phyloP scores from a whole-genome alignment of 164 flowering plant species.

The Piper longum region DNA sequence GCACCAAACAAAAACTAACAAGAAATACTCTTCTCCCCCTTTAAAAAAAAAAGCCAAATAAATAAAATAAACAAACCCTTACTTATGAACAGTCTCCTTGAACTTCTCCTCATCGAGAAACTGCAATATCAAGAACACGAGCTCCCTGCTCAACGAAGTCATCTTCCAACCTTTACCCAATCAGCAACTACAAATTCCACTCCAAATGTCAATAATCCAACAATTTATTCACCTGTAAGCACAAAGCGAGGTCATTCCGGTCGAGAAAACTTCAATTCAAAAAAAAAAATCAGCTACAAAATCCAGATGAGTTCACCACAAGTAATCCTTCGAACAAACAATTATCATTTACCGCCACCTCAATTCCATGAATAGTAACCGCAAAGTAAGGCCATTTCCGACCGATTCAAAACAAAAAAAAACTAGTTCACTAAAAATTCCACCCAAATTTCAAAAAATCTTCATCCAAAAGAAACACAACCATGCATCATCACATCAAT shows the following conservation, averaged over 20 bases:
- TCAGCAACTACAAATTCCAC: neutral
- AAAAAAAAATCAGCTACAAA: neutral
- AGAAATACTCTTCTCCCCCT: neutral
- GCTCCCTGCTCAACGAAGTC: constrained; percentile 28
- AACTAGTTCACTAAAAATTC: no score
- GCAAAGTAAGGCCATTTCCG: no score
- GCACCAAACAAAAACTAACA: neutral
- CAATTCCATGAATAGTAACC: no score
- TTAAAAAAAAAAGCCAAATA: neutral
- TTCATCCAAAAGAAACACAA: no score
- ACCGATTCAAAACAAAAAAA: no score
- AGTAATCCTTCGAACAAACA: no score
- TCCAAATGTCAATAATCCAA: neutral
- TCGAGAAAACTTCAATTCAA: neutral
- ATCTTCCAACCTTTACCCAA: constrained; percentile 3
- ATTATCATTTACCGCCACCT: no score
- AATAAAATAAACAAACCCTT: neutral
- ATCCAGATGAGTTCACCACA: neutral
- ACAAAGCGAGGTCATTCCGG: neutral
- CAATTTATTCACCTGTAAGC: neutral
- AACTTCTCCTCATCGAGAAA: constrained; percentile 32
- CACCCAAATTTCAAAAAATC: no score
- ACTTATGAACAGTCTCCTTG: constrained; percentile 30
- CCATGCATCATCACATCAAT: no score
- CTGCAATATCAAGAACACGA: constrained; percentile 24